Conservation (phyloP, 2,329 filamentous ascomycete species). For the Fusarium sp. region DNA sequence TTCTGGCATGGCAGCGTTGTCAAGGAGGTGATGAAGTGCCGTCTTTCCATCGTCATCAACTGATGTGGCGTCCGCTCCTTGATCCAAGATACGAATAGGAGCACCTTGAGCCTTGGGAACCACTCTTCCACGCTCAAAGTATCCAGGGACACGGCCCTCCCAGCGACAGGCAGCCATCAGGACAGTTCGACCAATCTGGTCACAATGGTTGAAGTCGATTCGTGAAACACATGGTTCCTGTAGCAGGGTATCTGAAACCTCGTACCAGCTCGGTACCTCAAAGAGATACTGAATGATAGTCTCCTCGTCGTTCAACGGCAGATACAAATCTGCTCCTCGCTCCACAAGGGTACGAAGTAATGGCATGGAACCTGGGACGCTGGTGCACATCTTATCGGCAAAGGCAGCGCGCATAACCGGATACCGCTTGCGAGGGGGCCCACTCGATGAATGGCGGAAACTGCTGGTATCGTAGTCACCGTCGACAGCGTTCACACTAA, state of each 20-base stretch:
- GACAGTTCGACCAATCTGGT: conserved; percentile 29
- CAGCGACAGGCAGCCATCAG: conserved; percentile 37
- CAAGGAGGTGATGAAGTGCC: conserved; percentile 35
- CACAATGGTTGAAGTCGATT: conserved; percentile 34
- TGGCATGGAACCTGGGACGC: no score
- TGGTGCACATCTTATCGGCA: not conserved
- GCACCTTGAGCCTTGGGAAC: not conserved
- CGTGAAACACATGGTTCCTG: conserved; percentile 27
- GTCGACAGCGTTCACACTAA: conserved; percentile 15
- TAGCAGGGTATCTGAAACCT: not conserved
- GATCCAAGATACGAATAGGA: conserved; percentile 24
- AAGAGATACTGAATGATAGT: conserved; percentile 36
- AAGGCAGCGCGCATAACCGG: conserved; percentile 23
- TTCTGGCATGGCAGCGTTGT: conserved; percentile 23
- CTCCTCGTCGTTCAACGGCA: conserved; percentile 32
- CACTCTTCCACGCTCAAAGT: not conserved
- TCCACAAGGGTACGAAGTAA: conserved; percentile 3
- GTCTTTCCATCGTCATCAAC: conserved; percentile 30
- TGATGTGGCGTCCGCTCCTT: conserved; percentile 25
- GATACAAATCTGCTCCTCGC: conserved; percentile 28
- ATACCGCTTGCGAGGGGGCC: conserved; percentile 4
- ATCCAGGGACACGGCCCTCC: not conserved
- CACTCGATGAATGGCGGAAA: not conserved
- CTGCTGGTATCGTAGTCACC: not conserved
- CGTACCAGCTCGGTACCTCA: conserved; percentile 1